These are phyloP conservation scores for Botryosphaeria dothidea DNA, from an alignment of 2,329 filamentous ascomycete species.

Conservation along the genomic window DNA sequence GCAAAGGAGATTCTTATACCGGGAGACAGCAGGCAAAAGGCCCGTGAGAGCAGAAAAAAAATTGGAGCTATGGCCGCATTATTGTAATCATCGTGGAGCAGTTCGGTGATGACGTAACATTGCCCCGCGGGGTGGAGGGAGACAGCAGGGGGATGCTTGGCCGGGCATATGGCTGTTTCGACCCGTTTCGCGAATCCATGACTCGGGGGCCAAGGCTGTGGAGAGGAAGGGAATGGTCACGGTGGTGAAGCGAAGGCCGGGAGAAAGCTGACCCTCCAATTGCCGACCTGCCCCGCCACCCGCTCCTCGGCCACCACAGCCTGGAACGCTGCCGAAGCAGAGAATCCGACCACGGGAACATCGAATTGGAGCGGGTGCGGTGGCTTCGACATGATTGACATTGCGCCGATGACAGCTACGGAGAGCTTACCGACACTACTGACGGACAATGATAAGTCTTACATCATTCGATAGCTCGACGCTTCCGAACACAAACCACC, in stretches of 20 bases:
- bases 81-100: not conserved
- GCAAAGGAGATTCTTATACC: not conserved
- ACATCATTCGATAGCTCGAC: not conserved
- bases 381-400: too few relatives aligned
- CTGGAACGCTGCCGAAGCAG: not conserved
- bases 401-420: not conserved
- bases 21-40: not conserved
- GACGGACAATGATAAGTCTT: not conserved
- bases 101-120: not conserved
- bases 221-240: not conserved
- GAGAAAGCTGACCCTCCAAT: not conserved
- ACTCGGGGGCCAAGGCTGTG: not conserved
- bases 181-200: not conserved
- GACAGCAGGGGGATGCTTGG: too few relatives aligned
- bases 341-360: too few relatives aligned
- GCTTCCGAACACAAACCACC: not conserved
- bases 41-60: not conserved
- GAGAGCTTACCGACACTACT: not conserved
- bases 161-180: not conserved
- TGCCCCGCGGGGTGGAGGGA: not conserved
- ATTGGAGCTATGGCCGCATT: conserved; percentile 1
- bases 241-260: too few relatives aligned
- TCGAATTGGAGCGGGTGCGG: too few relatives aligned
- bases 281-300: not conserved
- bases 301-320: not conserved